Conservation (phyloP, 2,329 filamentous ascomycete species). For the Fusarium ambrosium region DNA sequence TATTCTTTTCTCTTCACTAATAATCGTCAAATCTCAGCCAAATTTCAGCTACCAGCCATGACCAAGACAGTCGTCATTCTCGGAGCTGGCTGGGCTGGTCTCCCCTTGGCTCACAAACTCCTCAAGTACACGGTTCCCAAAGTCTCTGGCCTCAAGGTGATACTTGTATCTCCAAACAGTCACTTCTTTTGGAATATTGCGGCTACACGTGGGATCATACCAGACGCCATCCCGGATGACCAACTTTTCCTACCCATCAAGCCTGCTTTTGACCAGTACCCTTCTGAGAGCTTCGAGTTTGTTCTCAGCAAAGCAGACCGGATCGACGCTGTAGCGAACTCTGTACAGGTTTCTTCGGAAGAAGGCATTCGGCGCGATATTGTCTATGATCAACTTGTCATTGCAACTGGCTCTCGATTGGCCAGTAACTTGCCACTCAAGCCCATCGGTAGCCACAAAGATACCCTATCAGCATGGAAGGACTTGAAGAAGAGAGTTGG, state of each 20-base stretch:
- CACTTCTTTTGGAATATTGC: slow-evolving; percentile 71
- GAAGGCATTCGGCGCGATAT: slow-evolving; percentile 51
- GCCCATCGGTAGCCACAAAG: slow-evolving; percentile 59
- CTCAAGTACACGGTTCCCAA: slow-evolving; percentile 62
- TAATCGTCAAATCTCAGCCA: not conserved
- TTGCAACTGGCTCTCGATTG: slow-evolving; percentile 66
- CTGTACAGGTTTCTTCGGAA: slow-evolving; percentile 53
- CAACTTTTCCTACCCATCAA: slow-evolving; percentile 62
- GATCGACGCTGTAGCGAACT: slow-evolving; percentile 52
- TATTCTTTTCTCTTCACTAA: not conserved
- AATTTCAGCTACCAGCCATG: slow-evolving; percentile 50
- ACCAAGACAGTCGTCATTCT: slow-evolving; percentile 66
- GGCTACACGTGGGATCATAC: slow-evolving; percentile 67
- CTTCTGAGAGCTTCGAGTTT: slow-evolving; percentile 61
- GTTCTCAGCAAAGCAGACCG: slow-evolving; percentile 60
- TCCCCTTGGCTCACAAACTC: slow-evolving; percentile 65
- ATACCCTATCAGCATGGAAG: slow-evolving; percentile 54
- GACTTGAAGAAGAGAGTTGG: slow-evolving; percentile 43
- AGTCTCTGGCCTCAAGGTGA: slow-evolving; percentile 61
- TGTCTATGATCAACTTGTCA: slow-evolving; percentile 65
- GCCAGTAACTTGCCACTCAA: slow-evolving; percentile 62
- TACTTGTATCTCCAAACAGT: slow-evolving; percentile 66
- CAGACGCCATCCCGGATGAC: slow-evolving; percentile 61
- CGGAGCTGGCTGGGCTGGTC: slow-evolving; percentile 65
- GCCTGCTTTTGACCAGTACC: slow-evolving; percentile 61